These are phyloP conservation scores for Sorghum bicolor DNA, from an alignment of 176 grass and related monocot genomes.

Conservation along the genomic window Sorghum_bicolor_NCBIv3 NC_012878.2:57043501-57044000, in stretches of 20 bases:
- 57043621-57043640: conserved; percentile 63
- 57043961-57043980: conserved; percentile 75
- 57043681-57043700: background rate
- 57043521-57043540: conserved; percentile 66
- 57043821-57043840: conserved; percentile 64
- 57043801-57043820: conserved; percentile 78
- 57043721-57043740: conserved; percentile 66
- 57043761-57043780: conserved; percentile 81
- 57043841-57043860: conserved; percentile 54
- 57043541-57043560: conserved; percentile 51
- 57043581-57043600: conserved; percentile 63
- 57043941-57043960: conserved; percentile 45
- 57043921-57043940: conserved; percentile 28
- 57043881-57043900: conserved; percentile 69
- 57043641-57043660: background rate
- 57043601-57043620: conserved; percentile 78
- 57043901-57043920: conserved; percentile 83
- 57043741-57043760: conserved; percentile 69
- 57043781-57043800: conserved; percentile 86
- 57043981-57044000: conserved; percentile 62
- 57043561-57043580: conserved; percentile 71
- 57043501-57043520: conserved; percentile 76
- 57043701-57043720: background rate
- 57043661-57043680: background rate
- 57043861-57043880: conserved; percentile 58